phyloP scores from a whole-genome alignment of 2,329 filamentous ascomycete genomes.

The Catunica adiposa region DNA sequence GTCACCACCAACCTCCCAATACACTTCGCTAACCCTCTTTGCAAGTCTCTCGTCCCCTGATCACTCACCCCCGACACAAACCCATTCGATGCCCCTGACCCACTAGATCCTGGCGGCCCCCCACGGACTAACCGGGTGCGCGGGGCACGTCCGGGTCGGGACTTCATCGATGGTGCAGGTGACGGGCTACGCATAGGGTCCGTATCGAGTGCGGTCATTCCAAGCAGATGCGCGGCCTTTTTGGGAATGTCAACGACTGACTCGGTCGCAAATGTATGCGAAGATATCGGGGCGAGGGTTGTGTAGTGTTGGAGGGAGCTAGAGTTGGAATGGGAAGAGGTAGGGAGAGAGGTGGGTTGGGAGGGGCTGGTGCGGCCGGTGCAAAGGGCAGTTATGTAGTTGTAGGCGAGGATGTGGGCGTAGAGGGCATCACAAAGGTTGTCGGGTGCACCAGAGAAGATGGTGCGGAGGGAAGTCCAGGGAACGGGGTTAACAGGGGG shows the following conservation, averaged over 20 bases:
- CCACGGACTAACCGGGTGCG: neutral
- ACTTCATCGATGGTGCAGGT: conserved; percentile 13
- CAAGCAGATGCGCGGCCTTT: conserved; percentile 36
- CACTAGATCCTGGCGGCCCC: neutral
- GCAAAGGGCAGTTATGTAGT: conserved; percentile 32
- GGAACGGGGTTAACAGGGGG: conserved; percentile 16
- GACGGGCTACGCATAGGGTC: conserved; percentile 15
- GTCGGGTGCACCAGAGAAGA: conserved; percentile 36
- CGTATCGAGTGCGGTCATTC: conserved; percentile 22
- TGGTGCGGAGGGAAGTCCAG: conserved; percentile 31
- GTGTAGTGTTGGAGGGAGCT: conserved; percentile 15
- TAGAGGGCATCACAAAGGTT: conserved; percentile 43
- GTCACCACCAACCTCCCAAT: conserved; percentile 35
- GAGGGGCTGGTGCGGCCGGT: conserved; percentile 11
- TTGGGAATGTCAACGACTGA: conserved; percentile 26
- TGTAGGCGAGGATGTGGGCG: conserved; percentile 42
- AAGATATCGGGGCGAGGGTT: neutral
- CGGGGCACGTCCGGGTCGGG: too few species aligned
- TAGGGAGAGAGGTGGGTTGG: neutral
- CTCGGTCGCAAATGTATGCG: conserved; percentile 7
- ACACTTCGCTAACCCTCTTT: conserved; percentile 33
- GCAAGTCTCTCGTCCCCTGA: conserved; percentile 28
- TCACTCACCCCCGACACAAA: neutral
- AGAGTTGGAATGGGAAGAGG: conserved; percentile 15
- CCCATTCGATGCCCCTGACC: neutral